Evolutionary conservation across 169 alveolate genomes (phyloP).

Genomic region (Plasmodium blacklocki): DNA sequence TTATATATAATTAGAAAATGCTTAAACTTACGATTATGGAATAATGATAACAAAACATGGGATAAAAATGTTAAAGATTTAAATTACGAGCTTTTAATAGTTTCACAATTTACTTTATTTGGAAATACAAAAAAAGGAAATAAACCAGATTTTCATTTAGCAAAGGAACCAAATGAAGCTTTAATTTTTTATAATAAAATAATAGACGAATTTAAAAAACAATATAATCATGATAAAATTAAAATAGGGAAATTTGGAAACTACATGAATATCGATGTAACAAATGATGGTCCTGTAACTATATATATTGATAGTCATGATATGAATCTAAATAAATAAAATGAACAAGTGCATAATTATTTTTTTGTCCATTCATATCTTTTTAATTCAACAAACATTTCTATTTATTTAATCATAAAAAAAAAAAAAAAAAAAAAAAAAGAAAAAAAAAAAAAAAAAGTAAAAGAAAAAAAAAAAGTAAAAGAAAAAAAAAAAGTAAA

Average conservation of each 20-base stretch:
- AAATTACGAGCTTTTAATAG: slow-evolving; percentile 88
- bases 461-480: too few relatives aligned
- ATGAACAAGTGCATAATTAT: neutral
- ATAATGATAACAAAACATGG: slow-evolving; percentile 89
- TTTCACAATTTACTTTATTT: slow-evolving; percentile 94
- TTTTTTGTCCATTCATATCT: too few relatives aligned
- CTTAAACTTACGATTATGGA: slow-evolving; percentile 89
- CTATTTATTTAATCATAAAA: too few relatives aligned
- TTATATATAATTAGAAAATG: slow-evolving; percentile 84
- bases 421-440: too few relatives aligned
- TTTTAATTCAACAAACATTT: too few relatives aligned
- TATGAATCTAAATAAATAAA: slow-evolving; percentile 13
- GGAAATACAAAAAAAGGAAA: slow-evolving; percentile 91
- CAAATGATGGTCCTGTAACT: slow-evolving; percentile 96
- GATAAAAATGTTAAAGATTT: slow-evolving; percentile 87
- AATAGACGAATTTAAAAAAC: slow-evolving; percentile 79
- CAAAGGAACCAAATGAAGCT: slow-evolving; percentile 93
- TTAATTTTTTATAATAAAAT: slow-evolving; percentile 86
- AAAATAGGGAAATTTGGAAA: slow-evolving; percentile 89
- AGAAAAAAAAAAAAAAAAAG: too few relatives aligned
- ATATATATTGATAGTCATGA: slow-evolving; percentile 80
- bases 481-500: too few relatives aligned
- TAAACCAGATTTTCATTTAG: slow-evolving; percentile 95
- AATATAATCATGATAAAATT: slow-evolving; percentile 49
- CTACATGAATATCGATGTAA: slow-evolving; percentile 91